Base-by-base conservation (phyloP, 495 filamentous ascomycete genomes). In the Tuber magnatum region DNA sequence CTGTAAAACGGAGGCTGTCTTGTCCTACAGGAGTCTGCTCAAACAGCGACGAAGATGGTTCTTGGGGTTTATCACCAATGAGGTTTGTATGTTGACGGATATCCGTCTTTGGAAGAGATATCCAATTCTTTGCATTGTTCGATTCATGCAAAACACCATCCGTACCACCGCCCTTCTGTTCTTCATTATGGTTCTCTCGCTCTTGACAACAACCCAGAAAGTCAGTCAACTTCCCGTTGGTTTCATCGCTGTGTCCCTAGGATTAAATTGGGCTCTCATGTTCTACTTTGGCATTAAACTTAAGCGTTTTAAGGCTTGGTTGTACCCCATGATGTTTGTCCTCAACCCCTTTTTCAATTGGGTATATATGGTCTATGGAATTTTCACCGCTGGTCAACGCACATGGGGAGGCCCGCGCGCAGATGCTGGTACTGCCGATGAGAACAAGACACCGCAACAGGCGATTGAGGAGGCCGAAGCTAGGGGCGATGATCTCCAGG, bases 41-140 rank as follows among this genome's bases (percentile, higher is more conserved):
- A 98, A 99, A 86, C 95, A 99, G 84, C 91, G 95, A 42, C 91
- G 95, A 70, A 88, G 95, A 78, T 99, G 95, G 95, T 99, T 99
- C 82, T 87, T 99, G 69, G 95, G 95, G 1, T 97, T 97, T 83
- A 95, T 99, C 84, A 98, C 95, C 24, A 99, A 99, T 83, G 95
- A 98, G 81, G 94, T 93, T 1, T 98, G 95, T 85, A 97, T 99
- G 95, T 86, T 99, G 85, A 99, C 95, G 18, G 95, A 99, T 84
- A 87, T 91, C 78, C 88, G 95, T 74, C 87, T 98, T 39, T 98
- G 94, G 94, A 91, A 86, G 82, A 89, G 93, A 72, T 99, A 99
- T 83, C 94, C 95, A 0, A 87, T 97, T 72, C 86, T 99, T n/a
- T 90, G 92, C 75, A 76, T 94, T 70, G 90, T 99, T 51, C 91